These are phyloP conservation scores for Agaricus sinodeliciosus DNA, from an alignment of 768 basidiomycete species.

Conservation along the genomic window DNA sequence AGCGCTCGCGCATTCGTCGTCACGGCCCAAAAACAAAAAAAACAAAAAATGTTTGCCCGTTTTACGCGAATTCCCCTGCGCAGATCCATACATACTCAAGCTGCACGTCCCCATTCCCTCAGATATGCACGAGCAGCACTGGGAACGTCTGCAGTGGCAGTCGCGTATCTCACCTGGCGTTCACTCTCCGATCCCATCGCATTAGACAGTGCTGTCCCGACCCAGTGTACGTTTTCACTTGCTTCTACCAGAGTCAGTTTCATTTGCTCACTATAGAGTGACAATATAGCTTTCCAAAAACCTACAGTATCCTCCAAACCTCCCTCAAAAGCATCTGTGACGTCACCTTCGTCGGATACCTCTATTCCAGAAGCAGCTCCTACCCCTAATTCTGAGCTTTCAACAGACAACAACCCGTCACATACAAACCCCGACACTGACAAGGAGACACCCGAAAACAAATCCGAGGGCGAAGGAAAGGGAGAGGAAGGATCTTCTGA, in stretches of 20 bases:
- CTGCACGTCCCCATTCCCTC: slow-evolving; percentile 12
- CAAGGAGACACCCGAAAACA: background rate
- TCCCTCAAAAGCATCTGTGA: slow-evolving; percentile 5
- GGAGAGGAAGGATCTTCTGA: slow-evolving; percentile 5
- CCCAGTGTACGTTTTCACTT: background rate
- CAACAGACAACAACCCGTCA: slow-evolving; percentile 10
- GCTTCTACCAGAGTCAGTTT: background rate
- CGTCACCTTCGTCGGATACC: slow-evolving; percentile 13
- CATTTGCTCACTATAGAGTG: background rate
- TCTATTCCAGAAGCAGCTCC: slow-evolving; percentile 12
- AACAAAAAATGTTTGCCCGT: slow-evolving; percentile 42
- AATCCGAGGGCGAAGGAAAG: slow-evolving; percentile 1
- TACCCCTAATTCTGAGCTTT: slow-evolving; percentile 11
- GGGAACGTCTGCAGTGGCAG: slow-evolving; percentile 37
- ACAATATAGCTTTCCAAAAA: slow-evolving; percentile 15
- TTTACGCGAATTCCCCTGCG: slow-evolving; percentile 47
- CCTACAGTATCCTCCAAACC: slow-evolving; percentile 7
- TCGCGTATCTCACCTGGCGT: slow-evolving; percentile 44
- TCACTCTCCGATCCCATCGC: slow-evolving; percentile 37
- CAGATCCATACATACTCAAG: slow-evolving; percentile 44
- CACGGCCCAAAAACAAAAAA: background rate
- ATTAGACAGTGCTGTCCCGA: slow-evolving; percentile 34
- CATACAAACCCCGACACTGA: background rate
- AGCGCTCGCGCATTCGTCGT: background rate
- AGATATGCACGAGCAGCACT: slow-evolving; percentile 24